A percentile compares a stretch with the other conserved stretches of the same genome.
phyloP scores from a whole-genome alignment of 441 rosid genomes.

The Jatropha multifida region DNA sequence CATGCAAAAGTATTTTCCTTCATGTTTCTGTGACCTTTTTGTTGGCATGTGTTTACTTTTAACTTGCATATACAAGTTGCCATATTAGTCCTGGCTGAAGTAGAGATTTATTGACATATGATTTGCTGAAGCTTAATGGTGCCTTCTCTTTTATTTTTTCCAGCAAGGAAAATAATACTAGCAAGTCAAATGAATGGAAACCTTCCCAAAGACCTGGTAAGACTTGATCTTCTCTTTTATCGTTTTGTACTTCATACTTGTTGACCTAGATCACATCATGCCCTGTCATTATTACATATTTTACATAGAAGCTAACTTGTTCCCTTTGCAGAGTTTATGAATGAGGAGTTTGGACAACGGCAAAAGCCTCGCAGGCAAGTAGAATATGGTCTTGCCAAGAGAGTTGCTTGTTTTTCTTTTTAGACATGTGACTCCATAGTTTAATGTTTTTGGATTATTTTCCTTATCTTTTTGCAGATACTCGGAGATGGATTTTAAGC shows the following conservation, averaged over 20 bases:
- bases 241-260: constrained; percentile 2
- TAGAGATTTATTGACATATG: background rate
- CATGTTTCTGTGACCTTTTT: background rate
- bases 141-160: constrained; percentile 12
- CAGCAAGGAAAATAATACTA: constrained; percentile 66
- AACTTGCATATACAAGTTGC: background rate
- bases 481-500: constrained; percentile 81
- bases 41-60: background rate
- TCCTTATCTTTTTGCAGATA: constrained; percentile 46
- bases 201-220: constrained; percentile 65
- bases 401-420: background rate
- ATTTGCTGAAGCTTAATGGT: background rate
- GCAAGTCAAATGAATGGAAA: constrained; percentile 57
- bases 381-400: background rate
- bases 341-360: constrained; percentile 61
- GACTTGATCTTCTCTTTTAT: constrained; percentile 16
- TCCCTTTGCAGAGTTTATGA: constrained; percentile 44
- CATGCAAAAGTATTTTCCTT: background rate
- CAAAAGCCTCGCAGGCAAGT: constrained; percentile 83
- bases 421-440: background rate
- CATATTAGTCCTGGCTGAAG: background rate
- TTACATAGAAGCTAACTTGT: background rate
- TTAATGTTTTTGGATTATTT: constrained; percentile 3
- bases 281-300: background rate
- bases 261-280: background rate